Base-by-base conservation (phyloP, 1,284 basidiomycete genomes). In the Malassezia furfur region DNA sequence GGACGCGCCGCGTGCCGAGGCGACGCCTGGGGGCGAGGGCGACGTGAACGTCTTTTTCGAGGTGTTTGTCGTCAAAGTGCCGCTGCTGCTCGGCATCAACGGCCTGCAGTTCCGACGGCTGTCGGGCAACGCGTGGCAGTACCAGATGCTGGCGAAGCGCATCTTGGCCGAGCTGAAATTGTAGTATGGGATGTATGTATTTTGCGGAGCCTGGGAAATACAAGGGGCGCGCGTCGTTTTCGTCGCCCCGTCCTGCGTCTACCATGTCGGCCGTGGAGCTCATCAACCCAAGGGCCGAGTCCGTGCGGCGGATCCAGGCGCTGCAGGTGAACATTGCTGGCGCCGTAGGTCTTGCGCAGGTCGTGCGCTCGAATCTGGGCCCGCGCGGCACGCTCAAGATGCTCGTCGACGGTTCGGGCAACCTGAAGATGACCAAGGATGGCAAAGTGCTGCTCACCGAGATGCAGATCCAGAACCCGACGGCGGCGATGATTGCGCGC, bases 381-480 rank as follows among this genome's bases (percentile, higher is more conserved):
- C 66, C 61, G 25, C 53, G 60, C 55, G 57, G 67, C 58, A 96
- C 93, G 3, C 83, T 96, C 66, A 99, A 99, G 81, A 96, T 99
- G 91, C 84, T 99, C 44, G 94, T 99, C 45, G 94, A 98, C 77
- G 94, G 94, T 57, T 82, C 91, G n/a, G 94, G 94, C 14, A 90
- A 94, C 80, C 91, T 99, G 77, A 98, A 96, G 82, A 94, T 99
- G 88, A 98, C 94, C 67, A 99, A 98, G 80, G 94, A 98, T 75
- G 94, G 94, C 67, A 98, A 98, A 79, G 93, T 96, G 41, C 79
- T 99, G 52, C 81, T 99, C 53, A 96, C 91, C 39, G 94, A 99
- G 79, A 99, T 99, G 94, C 94, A 98, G 80, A 99, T 99, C 70
- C 67, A 82, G 78, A 98, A 99, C 77, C 94, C 94, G 17, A 98